Base-by-base conservation (phyloP, 2,329 filamentous ascomycete genomes). In the Cladosporium sp. region DNA sequence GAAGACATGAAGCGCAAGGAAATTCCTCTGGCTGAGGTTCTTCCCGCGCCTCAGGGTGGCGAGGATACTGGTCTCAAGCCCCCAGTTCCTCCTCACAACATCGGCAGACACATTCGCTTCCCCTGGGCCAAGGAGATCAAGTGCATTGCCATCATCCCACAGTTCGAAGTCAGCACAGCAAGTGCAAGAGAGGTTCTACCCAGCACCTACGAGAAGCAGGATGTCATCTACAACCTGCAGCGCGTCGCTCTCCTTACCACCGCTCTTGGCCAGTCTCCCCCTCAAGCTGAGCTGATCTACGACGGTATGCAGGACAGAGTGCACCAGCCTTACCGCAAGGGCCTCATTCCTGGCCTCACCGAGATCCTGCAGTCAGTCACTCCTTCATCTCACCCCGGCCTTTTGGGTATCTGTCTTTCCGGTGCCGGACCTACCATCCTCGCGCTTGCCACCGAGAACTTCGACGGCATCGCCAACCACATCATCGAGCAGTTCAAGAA, bases 241-340 rank as follows among this genome's bases (percentile, higher is more conserved):
- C 87, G 95, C 70, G 92, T 97, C 77, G 93, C 94, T 2, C 85
- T 99, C 58, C 86, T 99, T 14, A 93, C 94, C 34, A 92, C 93
- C 13, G 93, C 93, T 0, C 85, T 99, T 54, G 93, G 93, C 69
- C 89, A 92, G 77, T 94, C 91, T 8, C 94, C 95, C 11, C 94
- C 93, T 1, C 91, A 97, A 75, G 90, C 95, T 25, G 90, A 96
- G 73, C 90, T 96, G 79, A 99, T 99, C 77, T 96, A 96, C 81
- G 88, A 96, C 57, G 94, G 93, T 56, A 99, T 99, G 95, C 95
- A 98, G 81, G 95, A 99, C 82, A 96, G 93, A 80, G 88, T 99
- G 67, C 95, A 99, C 81, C 95, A 99, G 79, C 95, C 93, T 51
- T 98, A 99, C 82, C 90, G 95, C 63, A 90, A 95, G 79, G 90